Conservation (phyloP, 352 stramenopile species). For the Pythium utonaiense region DNA sequence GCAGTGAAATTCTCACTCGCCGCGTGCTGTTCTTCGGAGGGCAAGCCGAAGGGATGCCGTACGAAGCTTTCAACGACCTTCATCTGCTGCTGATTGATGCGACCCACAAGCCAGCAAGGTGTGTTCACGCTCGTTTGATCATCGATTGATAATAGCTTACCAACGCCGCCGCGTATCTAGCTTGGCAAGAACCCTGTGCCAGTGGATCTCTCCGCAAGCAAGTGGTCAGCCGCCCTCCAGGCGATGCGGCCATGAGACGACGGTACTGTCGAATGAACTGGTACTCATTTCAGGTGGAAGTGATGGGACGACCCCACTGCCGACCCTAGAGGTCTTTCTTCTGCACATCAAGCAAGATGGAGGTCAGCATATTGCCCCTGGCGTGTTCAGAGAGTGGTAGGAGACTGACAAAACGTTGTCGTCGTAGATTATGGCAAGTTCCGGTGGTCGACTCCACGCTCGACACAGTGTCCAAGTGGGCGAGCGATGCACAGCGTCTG, state of each 20-base stretch:
- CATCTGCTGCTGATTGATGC: slow-evolving; percentile 41
- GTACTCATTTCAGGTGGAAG: slow-evolving; percentile 62
- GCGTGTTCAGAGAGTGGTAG: not conserved
- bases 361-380: slow-evolving; percentile 20
- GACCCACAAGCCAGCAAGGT: not conserved
- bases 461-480: slow-evolving; percentile 28
- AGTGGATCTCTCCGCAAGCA: slow-evolving; percentile 35
- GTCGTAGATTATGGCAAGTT: slow-evolving; percentile 25
- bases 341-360: slow-evolving; percentile 26
- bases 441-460: slow-evolving; percentile 51
- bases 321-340: slow-evolving; percentile 21
- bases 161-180: not conserved
- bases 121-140: not conserved
- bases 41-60: slow-evolving; percentile 62
- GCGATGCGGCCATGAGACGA: slow-evolving; percentile 47
- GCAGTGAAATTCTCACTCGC: slow-evolving; percentile 25
- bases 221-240: slow-evolving; percentile 34
- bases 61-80: slow-evolving; percentile 66
- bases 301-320: slow-evolving; percentile 51
- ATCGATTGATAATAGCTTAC: too few species aligned
- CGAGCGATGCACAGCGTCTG: slow-evolving; percentile 55
- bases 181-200: slow-evolving; percentile 25
- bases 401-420: not conserved
- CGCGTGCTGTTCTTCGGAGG: slow-evolving; percentile 67
- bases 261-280: slow-evolving; percentile 34